phyloP scores from a whole-genome alignment of 345 rosid species.

The Clausena lansium region DNA sequence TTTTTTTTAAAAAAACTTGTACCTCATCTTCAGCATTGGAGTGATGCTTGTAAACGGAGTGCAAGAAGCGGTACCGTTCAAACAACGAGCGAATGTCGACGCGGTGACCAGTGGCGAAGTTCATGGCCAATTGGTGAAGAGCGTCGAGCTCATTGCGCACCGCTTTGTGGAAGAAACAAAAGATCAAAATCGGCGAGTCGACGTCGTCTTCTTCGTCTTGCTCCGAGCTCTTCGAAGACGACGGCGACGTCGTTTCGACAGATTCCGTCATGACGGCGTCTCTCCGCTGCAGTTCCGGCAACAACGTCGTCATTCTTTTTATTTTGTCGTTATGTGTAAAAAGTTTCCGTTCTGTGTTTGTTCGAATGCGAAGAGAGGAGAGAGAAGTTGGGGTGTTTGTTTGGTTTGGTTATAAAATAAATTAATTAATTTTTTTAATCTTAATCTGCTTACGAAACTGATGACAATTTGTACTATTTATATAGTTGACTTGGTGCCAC shows the following conservation, averaged over 20 bases:
- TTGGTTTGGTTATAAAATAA: not conserved
- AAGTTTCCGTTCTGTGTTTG: not conserved
- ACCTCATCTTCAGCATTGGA: constrained; percentile 94
- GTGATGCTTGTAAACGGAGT: constrained; percentile 74
- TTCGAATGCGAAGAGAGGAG: not conserved
- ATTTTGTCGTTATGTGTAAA: not conserved
- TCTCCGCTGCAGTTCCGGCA: constrained; percentile 51
- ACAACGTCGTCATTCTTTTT: constrained; percentile 69
- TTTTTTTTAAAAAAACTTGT: not conserved
- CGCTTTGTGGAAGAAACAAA: constrained; percentile 80
- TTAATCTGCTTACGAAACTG: not conserved
- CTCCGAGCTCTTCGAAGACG: constrained; percentile 36
- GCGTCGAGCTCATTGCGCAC: constrained; percentile 77
- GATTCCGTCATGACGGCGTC: constrained; percentile 44
- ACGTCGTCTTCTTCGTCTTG: constrained; percentile 12
- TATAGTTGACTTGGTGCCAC: constrained; percentile 38
- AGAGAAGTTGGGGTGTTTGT: not conserved
- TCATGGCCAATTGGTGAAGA: constrained; percentile 71
- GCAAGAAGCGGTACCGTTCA: constrained; percentile 65
- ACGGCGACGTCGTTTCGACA: constrained; percentile 26
- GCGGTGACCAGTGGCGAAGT: constrained; percentile 62
- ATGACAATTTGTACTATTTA: constrained; percentile 14
- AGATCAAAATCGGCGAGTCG: constrained; percentile 70
- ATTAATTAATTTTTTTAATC: not conserved
- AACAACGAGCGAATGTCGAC: constrained; percentile 53